A percentile compares a stretch with the other conserved stretches of the same genome.
Evolutionary conservation across 1,139 yeast species (phyloP).

Genomic region (Candida sanyaensis): DNA sequence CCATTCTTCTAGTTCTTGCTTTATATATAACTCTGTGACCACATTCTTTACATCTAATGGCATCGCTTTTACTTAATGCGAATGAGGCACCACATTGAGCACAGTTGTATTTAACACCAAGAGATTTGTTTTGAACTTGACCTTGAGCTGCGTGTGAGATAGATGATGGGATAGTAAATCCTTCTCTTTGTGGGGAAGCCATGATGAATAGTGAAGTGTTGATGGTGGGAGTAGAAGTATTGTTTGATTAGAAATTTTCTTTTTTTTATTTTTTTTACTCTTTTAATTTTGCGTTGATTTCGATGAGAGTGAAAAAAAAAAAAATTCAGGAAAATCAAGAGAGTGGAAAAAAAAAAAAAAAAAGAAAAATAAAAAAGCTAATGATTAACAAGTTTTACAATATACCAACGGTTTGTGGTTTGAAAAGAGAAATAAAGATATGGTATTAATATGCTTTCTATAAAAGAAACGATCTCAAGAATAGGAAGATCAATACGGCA

Average conservation of each 20-base stretch:
- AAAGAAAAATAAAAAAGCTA: neutral
- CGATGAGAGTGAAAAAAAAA: neutral
- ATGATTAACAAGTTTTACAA: neutral
- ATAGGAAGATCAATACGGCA: slow-evolving; percentile 18
- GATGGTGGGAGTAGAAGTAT: slow-evolving; percentile 1
- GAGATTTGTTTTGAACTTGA: slow-evolving; percentile 63
- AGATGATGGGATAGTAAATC: slow-evolving; percentile 84
- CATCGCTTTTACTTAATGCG: slow-evolving; percentile 88
- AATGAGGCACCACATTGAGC: slow-evolving; percentile 95
- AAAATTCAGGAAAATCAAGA: neutral
- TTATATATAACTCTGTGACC: slow-evolving; percentile 97
- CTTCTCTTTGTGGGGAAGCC: slow-evolving; percentile 79
- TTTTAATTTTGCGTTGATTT: slow-evolving; percentile 7
- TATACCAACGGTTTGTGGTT: no score
- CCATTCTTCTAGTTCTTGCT: slow-evolving; percentile 97
- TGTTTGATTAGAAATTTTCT: neutral
- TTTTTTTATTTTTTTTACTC: neutral
- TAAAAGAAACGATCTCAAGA: slow-evolving; percentile 19
- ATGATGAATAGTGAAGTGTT: slow-evolving; percentile 26
- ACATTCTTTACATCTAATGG: slow-evolving; percentile 97
- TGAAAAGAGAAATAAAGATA: neutral
- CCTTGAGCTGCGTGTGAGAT: slow-evolving; percentile 66
- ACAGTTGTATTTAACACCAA: slow-evolving; percentile 91
- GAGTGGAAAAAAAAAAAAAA: neutral
- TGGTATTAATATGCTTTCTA: slow-evolving; percentile 11